A percentile compares a stretch with the other conserved stretches of the same genome.
Evolutionary conservation across 2,329 filamentous ascomycete genomes (phyloP).

Genomic region (Bipolaris bicolor): DNA sequence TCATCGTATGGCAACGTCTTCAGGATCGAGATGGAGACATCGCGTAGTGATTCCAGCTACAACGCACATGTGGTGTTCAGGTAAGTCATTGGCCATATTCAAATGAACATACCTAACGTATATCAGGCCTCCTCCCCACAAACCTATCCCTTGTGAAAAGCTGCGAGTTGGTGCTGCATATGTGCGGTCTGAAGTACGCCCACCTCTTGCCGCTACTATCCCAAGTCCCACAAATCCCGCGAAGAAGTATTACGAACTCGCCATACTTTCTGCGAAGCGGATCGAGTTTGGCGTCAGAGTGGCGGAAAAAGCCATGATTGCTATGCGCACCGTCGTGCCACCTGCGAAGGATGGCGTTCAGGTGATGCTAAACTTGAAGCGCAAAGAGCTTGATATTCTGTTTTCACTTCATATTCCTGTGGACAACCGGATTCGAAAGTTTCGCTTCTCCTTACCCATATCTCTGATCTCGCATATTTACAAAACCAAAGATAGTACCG

Average conservation of each 20-base stretch:
- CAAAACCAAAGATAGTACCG: constrained; percentile 20
- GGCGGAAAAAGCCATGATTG: constrained; percentile 62
- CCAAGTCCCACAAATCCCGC: constrained; percentile 32
- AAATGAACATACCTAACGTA: background rate
- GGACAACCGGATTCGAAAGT: constrained; percentile 28
- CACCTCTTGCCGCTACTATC: constrained; percentile 13
- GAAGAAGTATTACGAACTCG: constrained; percentile 33
- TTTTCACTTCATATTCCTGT: constrained; percentile 49
- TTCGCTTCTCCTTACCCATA: constrained; percentile 55
- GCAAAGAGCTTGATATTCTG: constrained; percentile 54
- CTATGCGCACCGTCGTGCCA: constrained; percentile 58
- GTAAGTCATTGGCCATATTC: constrained; percentile 14
- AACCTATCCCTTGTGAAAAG: constrained; percentile 8
- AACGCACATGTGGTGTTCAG: constrained; percentile 34
- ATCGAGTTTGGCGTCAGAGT: constrained; percentile 69
- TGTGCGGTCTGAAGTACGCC: constrained; percentile 14
- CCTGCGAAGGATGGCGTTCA: constrained; percentile 28
- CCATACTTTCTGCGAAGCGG: constrained; percentile 44
- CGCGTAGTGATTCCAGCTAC: constrained; percentile 5
- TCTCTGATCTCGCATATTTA: constrained; percentile 53
- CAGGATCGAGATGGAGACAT: constrained; percentile 36
- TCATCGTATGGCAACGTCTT: constrained; percentile 35
- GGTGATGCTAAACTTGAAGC: constrained; percentile 52
- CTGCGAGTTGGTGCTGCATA: constrained; percentile 12
- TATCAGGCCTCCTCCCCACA: constrained; percentile 23